Percentiles rank a stretch among this genome's conserved stretches.
Evolutionary conservation across 2,329 filamentous ascomycete species (phyloP).

Genomic region (Fusarium sp.): DNA sequence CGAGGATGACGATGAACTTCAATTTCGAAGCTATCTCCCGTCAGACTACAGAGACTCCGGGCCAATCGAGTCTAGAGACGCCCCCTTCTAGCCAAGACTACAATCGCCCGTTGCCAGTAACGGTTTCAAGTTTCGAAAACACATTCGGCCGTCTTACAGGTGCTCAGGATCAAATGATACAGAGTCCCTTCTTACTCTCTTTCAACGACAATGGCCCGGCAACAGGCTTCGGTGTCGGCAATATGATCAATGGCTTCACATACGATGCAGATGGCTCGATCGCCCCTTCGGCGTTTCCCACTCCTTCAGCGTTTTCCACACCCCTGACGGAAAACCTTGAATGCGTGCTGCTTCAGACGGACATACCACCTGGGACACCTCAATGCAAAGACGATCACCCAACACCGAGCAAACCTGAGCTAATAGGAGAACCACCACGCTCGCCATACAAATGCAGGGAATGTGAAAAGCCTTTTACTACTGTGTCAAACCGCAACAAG

Average conservation of each 20-base stretch:
- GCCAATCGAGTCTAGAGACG: neutral
- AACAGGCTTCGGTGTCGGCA: neutral
- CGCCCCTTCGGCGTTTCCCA: neutral
- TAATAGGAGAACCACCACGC: conserved; percentile 16
- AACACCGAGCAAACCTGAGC: conserved; percentile 4
- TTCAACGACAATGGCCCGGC: neutral
- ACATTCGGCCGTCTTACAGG: neutral
- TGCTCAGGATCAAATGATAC: neutral
- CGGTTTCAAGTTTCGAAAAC: neutral
- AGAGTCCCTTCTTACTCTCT: neutral
- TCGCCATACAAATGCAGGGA: conserved; percentile 32
- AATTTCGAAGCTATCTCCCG: neutral
- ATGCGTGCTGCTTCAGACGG: neutral
- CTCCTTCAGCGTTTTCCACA: neutral
- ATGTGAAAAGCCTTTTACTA: conserved; percentile 48
- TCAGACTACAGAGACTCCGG: neutral
- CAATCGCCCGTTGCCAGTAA: neutral
- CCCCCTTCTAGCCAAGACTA: neutral
- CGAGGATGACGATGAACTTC: neutral
- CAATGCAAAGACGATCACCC: neutral
- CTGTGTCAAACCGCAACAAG: conserved; percentile 49
- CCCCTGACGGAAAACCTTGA: neutral
- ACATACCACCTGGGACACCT: neutral
- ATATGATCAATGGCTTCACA: neutral
- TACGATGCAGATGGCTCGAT: neutral